phyloP scores from a whole-genome alignment of 495 filamentous ascomycete species.

The Penicillium manginii region DNA sequence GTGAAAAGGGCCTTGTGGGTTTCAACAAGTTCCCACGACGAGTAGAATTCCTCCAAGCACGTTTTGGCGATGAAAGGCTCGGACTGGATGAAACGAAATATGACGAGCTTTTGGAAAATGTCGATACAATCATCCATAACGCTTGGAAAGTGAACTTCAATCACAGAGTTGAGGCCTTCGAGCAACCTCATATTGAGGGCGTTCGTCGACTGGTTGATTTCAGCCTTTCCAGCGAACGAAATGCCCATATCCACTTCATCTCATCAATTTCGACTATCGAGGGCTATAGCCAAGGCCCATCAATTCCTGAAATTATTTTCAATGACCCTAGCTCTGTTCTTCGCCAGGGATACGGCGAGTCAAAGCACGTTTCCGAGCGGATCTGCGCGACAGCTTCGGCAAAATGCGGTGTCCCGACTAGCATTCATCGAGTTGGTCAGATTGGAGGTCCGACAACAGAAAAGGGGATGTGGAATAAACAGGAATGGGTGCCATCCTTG shows the following conservation, averaged over 20 bases:
- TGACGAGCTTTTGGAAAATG: slow-evolving; percentile 12
- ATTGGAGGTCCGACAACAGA: slow-evolving; percentile 48
- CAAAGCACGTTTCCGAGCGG: slow-evolving; percentile 40
- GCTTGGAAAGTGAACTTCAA: slow-evolving; percentile 66
- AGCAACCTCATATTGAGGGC: slow-evolving; percentile 50
- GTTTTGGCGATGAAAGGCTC: slow-evolving; percentile 14
- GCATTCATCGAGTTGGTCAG: slow-evolving; percentile 56
- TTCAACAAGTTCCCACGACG: slow-evolving; percentile 13
- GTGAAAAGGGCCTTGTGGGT: slow-evolving; percentile 16
- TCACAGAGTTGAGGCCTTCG: slow-evolving; percentile 52
- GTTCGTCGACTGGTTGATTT: slow-evolving; percentile 54
- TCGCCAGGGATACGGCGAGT: slow-evolving; percentile 49
- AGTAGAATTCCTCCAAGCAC: slow-evolving; percentile 41
- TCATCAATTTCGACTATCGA: slow-evolving; percentile 46
- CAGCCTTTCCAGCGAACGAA: slow-evolving; percentile 46
- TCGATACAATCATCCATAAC: slow-evolving; percentile 59
- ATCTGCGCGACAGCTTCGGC: slow-evolving; percentile 51
- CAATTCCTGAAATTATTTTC: slow-evolving; percentile 52
- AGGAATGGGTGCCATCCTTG: slow-evolving; percentile 33
- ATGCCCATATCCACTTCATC: slow-evolving; percentile 52
- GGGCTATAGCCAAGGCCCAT: slow-evolving; percentile 35
- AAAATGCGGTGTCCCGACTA: slow-evolving; percentile 41
- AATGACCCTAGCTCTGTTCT: slow-evolving; percentile 36
- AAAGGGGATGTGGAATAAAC: slow-evolving; percentile 32
- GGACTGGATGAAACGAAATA: slow-evolving; percentile 19